phyloP scores from a whole-genome alignment of 2,329 filamentous ascomycete genomes.

The Alternaria alternata region DNA sequence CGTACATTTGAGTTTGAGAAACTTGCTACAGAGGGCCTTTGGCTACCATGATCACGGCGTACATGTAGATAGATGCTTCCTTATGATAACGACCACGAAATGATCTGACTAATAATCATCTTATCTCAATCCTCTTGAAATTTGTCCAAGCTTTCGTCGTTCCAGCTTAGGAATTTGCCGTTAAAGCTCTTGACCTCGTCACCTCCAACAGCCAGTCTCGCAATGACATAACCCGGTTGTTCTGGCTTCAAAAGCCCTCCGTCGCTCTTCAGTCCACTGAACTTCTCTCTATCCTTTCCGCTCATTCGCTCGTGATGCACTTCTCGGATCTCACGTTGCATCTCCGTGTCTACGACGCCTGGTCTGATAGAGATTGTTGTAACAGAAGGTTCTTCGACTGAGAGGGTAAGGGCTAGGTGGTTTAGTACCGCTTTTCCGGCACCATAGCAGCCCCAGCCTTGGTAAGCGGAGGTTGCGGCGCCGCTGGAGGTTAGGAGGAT shows the following conservation, averaged over 20 bases:
- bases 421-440: slow-evolving; percentile 85
- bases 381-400: slow-evolving; percentile 78
- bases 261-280: slow-evolving; percentile 72
- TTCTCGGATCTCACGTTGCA: slow-evolving; percentile 85
- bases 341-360: slow-evolving; percentile 85
- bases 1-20: neutral
- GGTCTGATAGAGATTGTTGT: slow-evolving; percentile 77
- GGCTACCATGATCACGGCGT: slow-evolving; percentile 5
- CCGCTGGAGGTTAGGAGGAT: slow-evolving; percentile 84
- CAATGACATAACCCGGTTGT: slow-evolving; percentile 86
- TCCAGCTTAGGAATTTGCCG: slow-evolving; percentile 73
- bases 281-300: slow-evolving; percentile 66
- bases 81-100: slow-evolving; percentile 7
- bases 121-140: slow-evolving; percentile 34
- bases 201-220: slow-evolving; percentile 72
- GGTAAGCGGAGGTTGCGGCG: slow-evolving; percentile 71
- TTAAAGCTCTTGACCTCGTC: slow-evolving; percentile 71
- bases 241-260: slow-evolving; percentile 81
- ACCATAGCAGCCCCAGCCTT: slow-evolving; percentile 82
- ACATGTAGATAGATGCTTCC: slow-evolving; percentile 13
- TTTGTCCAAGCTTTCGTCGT: slow-evolving; percentile 37
- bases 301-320: slow-evolving; percentile 71
- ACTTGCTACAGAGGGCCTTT: neutral
- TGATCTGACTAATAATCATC: slow-evolving; percentile 3
- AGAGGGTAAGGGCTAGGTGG: slow-evolving; percentile 76